A percentile compares a stretch with the other conserved stretches of the same genome.
Evolutionary conservation across 2,329 filamentous ascomycete genomes (phyloP).

Genomic region (Daldinia sp.): DNA sequence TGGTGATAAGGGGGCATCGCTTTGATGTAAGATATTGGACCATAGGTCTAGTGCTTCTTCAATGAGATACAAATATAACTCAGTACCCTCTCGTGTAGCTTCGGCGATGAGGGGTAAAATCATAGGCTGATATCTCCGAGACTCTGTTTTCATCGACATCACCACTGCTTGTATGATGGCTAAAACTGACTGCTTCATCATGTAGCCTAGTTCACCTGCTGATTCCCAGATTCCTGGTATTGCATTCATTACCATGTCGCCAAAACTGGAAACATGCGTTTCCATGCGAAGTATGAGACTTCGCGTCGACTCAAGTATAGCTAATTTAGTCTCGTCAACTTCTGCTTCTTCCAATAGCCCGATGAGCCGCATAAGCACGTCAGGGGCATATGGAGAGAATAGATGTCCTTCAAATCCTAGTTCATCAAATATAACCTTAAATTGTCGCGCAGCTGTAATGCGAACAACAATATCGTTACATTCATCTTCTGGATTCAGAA

Average conservation of each 20-base stretch:
- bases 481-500: slow-evolving; percentile 81
- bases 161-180: slow-evolving; percentile 87
- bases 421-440: slow-evolving; percentile 84
- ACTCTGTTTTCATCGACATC: slow-evolving; percentile 84
- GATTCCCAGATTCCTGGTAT: slow-evolving; percentile 87
- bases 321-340: slow-evolving; percentile 89
- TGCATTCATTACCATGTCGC: slow-evolving; percentile 83
- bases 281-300: slow-evolving; percentile 86
- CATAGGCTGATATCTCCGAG: slow-evolving; percentile 80
- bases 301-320: slow-evolving; percentile 86
- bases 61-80: slow-evolving; percentile 82
- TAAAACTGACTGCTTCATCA: slow-evolving; percentile 94
- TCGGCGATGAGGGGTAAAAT: slow-evolving; percentile 86
- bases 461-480: slow-evolving; percentile 92
- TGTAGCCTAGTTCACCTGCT: slow-evolving; percentile 82
- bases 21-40: slow-evolving; percentile 78
- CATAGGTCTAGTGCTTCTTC: slow-evolving; percentile 94
- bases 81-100: slow-evolving; percentile 80
- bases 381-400: slow-evolving; percentile 82
- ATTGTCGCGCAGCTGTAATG: slow-evolving; percentile 87
- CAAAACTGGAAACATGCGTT: slow-evolving; percentile 73
- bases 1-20: slow-evolving; percentile 69
- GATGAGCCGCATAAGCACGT: slow-evolving; percentile 79
- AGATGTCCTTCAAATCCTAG: slow-evolving; percentile 80
- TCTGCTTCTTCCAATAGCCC: slow-evolving; percentile 83